Percentiles rank a stretch among this genome's conserved stretches.
Conservation (phyloP, 2,329 filamentous ascomycete genomes). For the Pleomassaria siparia region DNA sequence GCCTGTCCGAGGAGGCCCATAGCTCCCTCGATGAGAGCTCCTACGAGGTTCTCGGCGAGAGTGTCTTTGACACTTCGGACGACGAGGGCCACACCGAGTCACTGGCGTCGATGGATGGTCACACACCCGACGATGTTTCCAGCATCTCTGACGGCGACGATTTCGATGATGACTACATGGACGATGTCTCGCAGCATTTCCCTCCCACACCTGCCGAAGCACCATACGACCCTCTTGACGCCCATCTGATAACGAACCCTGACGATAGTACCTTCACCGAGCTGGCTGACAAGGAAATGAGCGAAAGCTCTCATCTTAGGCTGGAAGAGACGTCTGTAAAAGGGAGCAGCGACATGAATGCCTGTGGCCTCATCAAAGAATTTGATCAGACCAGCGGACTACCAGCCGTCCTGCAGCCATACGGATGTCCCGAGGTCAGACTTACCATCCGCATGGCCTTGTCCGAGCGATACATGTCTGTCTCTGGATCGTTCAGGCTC, state of each 20-base stretch:
- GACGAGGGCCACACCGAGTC: slow-evolving; percentile 43
- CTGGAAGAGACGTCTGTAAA: slow-evolving; percentile 26
- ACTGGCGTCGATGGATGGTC: slow-evolving; percentile 36
- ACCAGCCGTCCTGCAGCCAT: slow-evolving; percentile 27
- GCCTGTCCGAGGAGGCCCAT: slow-evolving; percentile 24
- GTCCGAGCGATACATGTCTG: slow-evolving; percentile 24
- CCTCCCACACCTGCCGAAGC: slow-evolving; percentile 9
- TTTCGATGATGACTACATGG: slow-evolving; percentile 27
- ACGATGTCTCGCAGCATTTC: slow-evolving; percentile 20
- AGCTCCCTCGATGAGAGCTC: slow-evolving; percentile 39
- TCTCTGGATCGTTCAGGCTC: slow-evolving; percentile 33
- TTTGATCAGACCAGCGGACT: slow-evolving; percentile 25
- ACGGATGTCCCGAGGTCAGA: slow-evolving; percentile 29
- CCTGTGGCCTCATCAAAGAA: slow-evolving; percentile 22
- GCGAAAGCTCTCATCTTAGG: slow-evolving; percentile 21
- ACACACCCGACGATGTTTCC: slow-evolving; percentile 37
- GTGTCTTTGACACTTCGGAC: slow-evolving; percentile 35
- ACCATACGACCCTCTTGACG: slow-evolving; percentile 17
- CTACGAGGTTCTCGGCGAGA: slow-evolving; percentile 38
- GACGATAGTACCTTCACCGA: slow-evolving; percentile 36
- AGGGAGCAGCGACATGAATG: slow-evolving; percentile 15
- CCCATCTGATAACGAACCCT: slow-evolving; percentile 16
- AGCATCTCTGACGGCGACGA: slow-evolving; percentile 35
- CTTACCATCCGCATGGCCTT: slow-evolving; percentile 33
- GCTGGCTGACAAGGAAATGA: slow-evolving; percentile 25